Evolutionary conservation across 805 yeast genomes (phyloP).

Genomic region (Metschnikowia kunwiensis): DNA sequence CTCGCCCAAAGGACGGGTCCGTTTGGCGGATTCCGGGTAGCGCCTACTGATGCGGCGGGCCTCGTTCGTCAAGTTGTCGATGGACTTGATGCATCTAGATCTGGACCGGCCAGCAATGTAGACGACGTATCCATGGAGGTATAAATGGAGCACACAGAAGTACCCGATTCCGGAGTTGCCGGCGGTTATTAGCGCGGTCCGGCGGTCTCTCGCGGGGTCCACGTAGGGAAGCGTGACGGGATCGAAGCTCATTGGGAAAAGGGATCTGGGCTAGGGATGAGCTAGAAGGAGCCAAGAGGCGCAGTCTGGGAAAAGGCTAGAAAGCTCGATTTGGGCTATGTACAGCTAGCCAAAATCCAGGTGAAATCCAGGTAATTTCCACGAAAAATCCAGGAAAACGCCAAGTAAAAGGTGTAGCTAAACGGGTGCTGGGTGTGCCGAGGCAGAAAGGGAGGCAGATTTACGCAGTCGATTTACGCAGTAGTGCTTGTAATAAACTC

Average conservation of each 20-base stretch:
- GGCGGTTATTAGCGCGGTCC: constrained; percentile 74
- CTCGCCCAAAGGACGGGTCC: constrained; percentile 43
- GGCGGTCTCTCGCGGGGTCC: constrained; percentile 52
- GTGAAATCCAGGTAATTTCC: too few species aligned
- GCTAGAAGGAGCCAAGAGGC: too few species aligned
- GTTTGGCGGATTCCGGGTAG: constrained; percentile 23
- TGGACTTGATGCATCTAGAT: constrained; percentile 53
- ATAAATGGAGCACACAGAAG: constrained; percentile 70
- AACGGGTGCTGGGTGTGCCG: too few species aligned
- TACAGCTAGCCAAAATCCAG: too few species aligned
- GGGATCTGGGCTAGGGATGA: too few species aligned
- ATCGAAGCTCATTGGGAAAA: constrained; percentile 12
- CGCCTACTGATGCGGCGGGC: constrained; percentile 36
- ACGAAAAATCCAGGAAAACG: too few species aligned
- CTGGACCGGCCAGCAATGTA: constrained; percentile 72
- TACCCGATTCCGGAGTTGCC: constrained; percentile 83
- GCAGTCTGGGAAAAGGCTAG: too few species aligned
- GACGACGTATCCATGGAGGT: constrained; percentile 72
- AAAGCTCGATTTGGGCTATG: too few species aligned
- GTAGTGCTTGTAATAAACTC: too few species aligned
- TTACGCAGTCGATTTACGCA: too few species aligned
- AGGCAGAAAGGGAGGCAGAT: too few species aligned
- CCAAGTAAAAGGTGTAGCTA: too few species aligned
- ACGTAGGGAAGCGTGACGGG: constrained; percentile 50
- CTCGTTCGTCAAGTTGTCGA: constrained; percentile 51